Conservation (phyloP, 108 stramenopile species). For the Parietichytrium sp. region DNA sequence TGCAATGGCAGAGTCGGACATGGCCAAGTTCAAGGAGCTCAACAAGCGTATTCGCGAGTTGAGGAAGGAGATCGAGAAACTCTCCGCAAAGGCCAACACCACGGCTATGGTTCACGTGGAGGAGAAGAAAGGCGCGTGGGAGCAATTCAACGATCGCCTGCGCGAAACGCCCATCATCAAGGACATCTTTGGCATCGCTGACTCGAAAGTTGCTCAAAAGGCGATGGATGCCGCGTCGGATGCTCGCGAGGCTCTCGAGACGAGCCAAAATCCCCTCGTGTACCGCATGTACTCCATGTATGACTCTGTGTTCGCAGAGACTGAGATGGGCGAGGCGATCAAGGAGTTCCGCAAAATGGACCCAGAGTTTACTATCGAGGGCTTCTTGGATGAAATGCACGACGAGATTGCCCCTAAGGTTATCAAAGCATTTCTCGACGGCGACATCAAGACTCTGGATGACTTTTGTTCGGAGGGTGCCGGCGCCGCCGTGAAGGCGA, state of each 20-base stretch:
- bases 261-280: conserved; percentile 96
- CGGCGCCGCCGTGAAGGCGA: conserved; percentile 79
- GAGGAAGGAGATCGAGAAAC: conserved; percentile 32
- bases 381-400: conserved; percentile 79
- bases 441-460: conserved; percentile 76
- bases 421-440: conserved; percentile 80
- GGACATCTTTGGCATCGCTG: conserved; percentile 24
- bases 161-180: conserved; percentile 88
- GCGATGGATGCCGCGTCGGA: conserved; percentile 76
- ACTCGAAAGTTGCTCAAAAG: conserved; percentile 47
- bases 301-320: conserved; percentile 91
- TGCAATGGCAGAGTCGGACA: conserved; percentile 31
- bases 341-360: conserved; percentile 86
- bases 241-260: conserved; percentile 92
- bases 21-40: conserved; percentile 31
- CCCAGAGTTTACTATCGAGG: conserved; percentile 87
- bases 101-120: conserved; percentile 80
- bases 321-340: conserved; percentile 82
- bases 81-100: conserved; percentile 3
- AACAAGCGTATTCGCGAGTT: conserved; percentile 2
- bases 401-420: conserved; percentile 82
- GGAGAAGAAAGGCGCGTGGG: conserved; percentile 83
- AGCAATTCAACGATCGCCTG: conserved; percentile 82
- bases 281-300: conserved; percentile 88
- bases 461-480: conserved; percentile 85